Evolutionary conservation across 1,284 basidiomycete species (phyloP), one percentile per base, ranked within the genome.

Genomic region (Ceratobasidium sp.): DNA sequence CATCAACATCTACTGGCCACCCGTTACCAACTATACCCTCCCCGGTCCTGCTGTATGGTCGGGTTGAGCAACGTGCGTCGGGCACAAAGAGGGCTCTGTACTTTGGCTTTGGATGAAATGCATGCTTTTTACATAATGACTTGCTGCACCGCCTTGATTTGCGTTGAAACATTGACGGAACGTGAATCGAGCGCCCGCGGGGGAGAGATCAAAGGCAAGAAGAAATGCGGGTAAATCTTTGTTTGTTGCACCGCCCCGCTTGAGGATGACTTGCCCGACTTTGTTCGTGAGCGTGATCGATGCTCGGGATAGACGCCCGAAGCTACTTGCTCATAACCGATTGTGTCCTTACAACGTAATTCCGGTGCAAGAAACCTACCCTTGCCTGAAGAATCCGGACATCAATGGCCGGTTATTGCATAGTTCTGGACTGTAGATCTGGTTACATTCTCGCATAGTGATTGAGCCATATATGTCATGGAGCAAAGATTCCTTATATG

Each of bases 1-100:
- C 20, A 78, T 82, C 71, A 78, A 82, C 74, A 82, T 83, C 71
- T 82, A 83, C 75, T 73, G 56, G 79, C 73, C 81, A 78, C 40
- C 73, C 77, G 38, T 81, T 13, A 81, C 80, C 34, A 73, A 78
- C 15, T 83, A 83, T 74, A 79, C 70, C 22, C 77, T 77, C 35
- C 69, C 69, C 15, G 69, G 67, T n/a, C 53, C 55, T 29, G 42
- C 68, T 43, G 55, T 69, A 34, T 60, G 54, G 38, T 60, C 68
- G 8, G 67, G 67, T 20, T 69, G 54, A 69, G 22, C 27, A 10
- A 52, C 8, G 25, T n/a, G 32, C 3, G 31, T 17, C 22, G 40
- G 20, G 35, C 15, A 50, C 58, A 62, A 50, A 49, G 31, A 7
- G n/a, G 31, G 10, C 27, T 25, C 38, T 20, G n/a, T 62, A 17